Percentiles rank a stretch among this genome's conserved stretches.
These are phyloP conservation scores for Plasmodium knowlesi DNA, from an alignment of 169 alveolate genomes.

Conservation along the genomic window DNA sequence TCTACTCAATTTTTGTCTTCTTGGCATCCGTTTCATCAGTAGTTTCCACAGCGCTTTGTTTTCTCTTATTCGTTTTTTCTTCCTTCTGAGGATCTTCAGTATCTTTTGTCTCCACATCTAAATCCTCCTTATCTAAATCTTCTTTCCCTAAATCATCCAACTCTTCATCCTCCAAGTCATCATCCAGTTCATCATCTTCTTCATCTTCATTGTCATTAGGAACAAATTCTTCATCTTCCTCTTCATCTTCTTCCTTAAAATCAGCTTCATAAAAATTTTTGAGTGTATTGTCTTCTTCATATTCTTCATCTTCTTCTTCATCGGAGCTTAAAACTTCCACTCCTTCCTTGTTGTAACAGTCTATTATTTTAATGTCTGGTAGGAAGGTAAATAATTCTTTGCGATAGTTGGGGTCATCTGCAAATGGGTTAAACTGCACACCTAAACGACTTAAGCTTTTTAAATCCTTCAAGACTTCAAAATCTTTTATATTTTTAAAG, in stretches of 20 bases:
- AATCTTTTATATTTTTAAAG: constrained; percentile 85
- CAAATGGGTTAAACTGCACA: constrained; percentile 90
- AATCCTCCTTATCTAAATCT: constrained; percentile 27
- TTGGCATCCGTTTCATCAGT: constrained; percentile 12
- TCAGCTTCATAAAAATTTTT: constrained; percentile 91
- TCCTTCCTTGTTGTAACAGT: constrained; percentile 88
- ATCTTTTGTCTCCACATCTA: constrained; percentile 63
- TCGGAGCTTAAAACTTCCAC: constrained; percentile 87
- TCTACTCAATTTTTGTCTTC: constrained; percentile 36
- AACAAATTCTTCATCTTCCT: constrained; percentile 90
- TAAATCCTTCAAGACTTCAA: constrained; percentile 75
- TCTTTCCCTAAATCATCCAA: constrained; percentile 45
- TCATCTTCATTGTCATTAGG: constrained; percentile 87
- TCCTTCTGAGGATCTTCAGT: constrained; percentile 85
- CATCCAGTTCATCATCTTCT: constrained; percentile 88
- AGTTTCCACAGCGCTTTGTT: constrained; percentile 34
- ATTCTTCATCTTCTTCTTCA: constrained; percentile 89
- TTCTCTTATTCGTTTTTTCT: constrained; percentile 80
- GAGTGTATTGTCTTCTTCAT: constrained; percentile 86
- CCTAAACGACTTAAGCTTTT: constrained; percentile 80
- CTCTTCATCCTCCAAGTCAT: constrained; percentile 77
- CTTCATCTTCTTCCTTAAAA: constrained; percentile 89
- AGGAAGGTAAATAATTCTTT: constrained; percentile 85
- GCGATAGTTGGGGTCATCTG: constrained; percentile 86
- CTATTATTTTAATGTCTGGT: constrained; percentile 88